Evolutionary conservation across 495 filamentous ascomycete genomes (phyloP).

Genomic region (Penicillium silybi): DNA sequence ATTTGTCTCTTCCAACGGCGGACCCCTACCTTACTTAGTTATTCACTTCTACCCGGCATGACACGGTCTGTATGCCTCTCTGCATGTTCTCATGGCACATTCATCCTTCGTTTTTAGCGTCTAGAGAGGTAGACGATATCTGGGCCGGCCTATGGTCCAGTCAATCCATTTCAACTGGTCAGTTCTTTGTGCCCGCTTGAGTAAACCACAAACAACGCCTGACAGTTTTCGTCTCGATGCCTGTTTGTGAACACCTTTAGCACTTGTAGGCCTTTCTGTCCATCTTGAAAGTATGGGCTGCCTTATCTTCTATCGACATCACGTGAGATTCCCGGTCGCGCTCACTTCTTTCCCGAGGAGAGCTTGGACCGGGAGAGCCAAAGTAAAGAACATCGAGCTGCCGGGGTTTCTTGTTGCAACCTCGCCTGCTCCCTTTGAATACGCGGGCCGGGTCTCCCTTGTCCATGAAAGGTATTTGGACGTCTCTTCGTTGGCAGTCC

Average conservation of each 20-base stretch:
- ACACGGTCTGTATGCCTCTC: constrained; percentile 3
- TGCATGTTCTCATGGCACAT: background rate
- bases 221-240: background rate
- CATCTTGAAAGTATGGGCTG: background rate
- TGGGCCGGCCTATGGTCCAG: background rate
- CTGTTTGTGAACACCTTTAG: background rate
- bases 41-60: background rate
- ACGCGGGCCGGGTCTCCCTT: constrained; percentile 13
- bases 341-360: constrained; percentile 24
- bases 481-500: constrained; percentile 13
- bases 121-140: constrained; percentile 7
- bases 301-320: background rate
- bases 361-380: constrained; percentile 13
- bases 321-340: constrained; percentile 25
- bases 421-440: constrained; percentile 18
- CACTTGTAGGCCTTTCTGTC: background rate
- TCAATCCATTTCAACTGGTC: background rate
- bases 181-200: background rate
- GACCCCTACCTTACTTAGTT: background rate
- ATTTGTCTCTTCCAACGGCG: constrained; percentile 9
- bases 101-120: background rate
- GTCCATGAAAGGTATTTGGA: constrained; percentile 26
- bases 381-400: constrained; percentile 14
- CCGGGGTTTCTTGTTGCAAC: constrained; percentile 17
- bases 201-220: background rate